A percentile compares a stretch with the other conserved stretches of the same genome.
These are phyloP conservation scores for Entamoeba nuttalli DNA, from an alignment of 208 protist genomes.

Conservation along the genomic window DNA sequence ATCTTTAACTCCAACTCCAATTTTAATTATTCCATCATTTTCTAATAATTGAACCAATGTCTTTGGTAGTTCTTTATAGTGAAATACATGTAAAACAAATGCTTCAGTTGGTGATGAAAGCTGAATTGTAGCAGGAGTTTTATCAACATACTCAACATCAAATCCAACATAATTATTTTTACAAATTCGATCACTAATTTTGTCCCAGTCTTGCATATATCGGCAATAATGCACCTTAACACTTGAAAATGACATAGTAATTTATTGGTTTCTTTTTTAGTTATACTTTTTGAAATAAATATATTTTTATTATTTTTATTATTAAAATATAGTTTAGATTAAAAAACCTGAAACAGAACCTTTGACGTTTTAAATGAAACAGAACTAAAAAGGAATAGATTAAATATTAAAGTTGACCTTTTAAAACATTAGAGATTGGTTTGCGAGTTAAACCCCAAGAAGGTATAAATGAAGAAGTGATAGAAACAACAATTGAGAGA, in stretches of 20 bases:
- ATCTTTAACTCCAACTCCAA: background rate
- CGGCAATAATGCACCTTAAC: background rate
- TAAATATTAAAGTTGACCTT: constrained; percentile 21
- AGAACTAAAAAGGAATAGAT: too few species aligned
- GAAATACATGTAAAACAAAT: background rate
- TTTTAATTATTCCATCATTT: background rate
- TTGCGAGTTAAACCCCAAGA: constrained; percentile 45
- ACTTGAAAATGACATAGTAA: background rate
- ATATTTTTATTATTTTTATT: too few species aligned
- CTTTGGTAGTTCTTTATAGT: background rate
- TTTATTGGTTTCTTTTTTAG: too few species aligned
- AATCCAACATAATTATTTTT: background rate
- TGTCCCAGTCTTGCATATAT: background rate
- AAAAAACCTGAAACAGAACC: too few species aligned
- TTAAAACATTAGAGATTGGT: constrained; percentile 58
- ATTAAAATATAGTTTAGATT: too few species aligned
- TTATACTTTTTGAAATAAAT: too few species aligned
- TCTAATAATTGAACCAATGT: background rate
- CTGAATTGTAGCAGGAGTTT: background rate
- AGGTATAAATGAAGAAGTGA: constrained; percentile 62
- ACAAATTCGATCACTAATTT: background rate
- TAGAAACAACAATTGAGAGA: constrained; percentile 55
- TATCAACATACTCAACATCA: background rate
- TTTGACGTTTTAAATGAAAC: too few species aligned
- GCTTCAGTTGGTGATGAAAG: background rate